These are phyloP conservation scores for Erysimum pusillum DNA, from an alignment of 441 rosid species.

Conservation along the genomic window DNA sequence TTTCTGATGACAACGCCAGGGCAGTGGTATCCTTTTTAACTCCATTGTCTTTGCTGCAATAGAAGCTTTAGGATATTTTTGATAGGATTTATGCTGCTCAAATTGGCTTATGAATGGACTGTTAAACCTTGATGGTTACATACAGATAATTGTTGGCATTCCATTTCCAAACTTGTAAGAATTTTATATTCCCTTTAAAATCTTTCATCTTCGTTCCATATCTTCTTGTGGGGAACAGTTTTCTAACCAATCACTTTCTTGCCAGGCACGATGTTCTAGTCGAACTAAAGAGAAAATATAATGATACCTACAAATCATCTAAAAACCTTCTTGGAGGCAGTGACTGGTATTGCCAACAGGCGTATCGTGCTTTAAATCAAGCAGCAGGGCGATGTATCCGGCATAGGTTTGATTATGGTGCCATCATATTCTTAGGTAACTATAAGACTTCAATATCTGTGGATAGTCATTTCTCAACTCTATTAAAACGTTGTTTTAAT, in stretches of 20 bases:
- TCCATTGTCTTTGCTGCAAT: slow-evolving; percentile 27
- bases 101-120: slow-evolving; percentile 10
- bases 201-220: slow-evolving; percentile 10
- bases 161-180: slow-evolving; percentile 98
- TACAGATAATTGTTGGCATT: slow-evolving; percentile 92
- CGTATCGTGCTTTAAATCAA: slow-evolving; percentile 97
- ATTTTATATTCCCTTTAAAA: slow-evolving; percentile 11
- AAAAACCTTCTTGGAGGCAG: slow-evolving; percentile 87
- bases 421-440: slow-evolving; percentile 88
- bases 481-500: not conserved
- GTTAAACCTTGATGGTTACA: slow-evolving; percentile 62
- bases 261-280: slow-evolving; percentile 86
- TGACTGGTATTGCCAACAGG: slow-evolving; percentile 98
- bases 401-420: slow-evolving; percentile 92
- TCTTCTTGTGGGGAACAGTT: slow-evolving; percentile 37
- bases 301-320: slow-evolving; percentile 79
- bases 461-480: slow-evolving; percentile 21
- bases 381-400: slow-evolving; percentile 98
- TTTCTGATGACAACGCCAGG: slow-evolving; percentile 96
- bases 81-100: not conserved
- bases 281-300: slow-evolving; percentile 84
- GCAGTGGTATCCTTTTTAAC: slow-evolving; percentile 88
- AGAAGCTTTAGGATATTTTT: slow-evolving; percentile 10
- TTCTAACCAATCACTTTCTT: slow-evolving; percentile 45
- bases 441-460: slow-evolving; percentile 7